Evolutionary conservation across 2,329 filamentous ascomycete genomes (phyloP).

Genomic region (Pseudogymnoascus sp.): DNA sequence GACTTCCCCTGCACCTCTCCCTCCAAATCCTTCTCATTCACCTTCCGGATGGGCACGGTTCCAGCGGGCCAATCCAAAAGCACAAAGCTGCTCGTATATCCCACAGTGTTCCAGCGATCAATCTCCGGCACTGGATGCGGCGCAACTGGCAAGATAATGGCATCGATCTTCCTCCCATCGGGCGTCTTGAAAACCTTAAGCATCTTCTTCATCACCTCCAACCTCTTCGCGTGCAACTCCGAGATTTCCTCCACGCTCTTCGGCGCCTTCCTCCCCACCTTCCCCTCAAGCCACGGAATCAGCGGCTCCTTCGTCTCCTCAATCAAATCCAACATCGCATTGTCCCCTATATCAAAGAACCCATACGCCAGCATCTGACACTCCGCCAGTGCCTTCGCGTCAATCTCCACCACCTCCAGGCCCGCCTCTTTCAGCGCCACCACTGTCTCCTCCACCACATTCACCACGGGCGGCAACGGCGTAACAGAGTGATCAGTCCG

Average conservation of each 20-base stretch:
- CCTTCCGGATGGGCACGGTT: constrained; percentile 42
- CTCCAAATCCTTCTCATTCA: constrained; percentile 40
- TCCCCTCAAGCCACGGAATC: constrained; percentile 48
- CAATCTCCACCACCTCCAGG: constrained; percentile 50
- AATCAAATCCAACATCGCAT: constrained; percentile 47
- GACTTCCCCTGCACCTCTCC: constrained; percentile 37
- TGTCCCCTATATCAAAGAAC: constrained; percentile 47
- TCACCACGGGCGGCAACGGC: constrained; percentile 42
- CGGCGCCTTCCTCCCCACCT: constrained; percentile 39
- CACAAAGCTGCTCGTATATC: constrained; percentile 54
- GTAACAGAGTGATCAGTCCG: constrained; percentile 40
- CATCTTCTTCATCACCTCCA: constrained; percentile 45
- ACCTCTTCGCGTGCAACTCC: constrained; percentile 43
- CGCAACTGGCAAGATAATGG: constrained; percentile 53
- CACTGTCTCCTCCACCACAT: constrained; percentile 38
- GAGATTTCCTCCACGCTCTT: constrained; percentile 40
- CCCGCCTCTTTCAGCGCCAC: constrained; percentile 32
- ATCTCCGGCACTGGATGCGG: constrained; percentile 54
- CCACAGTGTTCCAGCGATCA: constrained; percentile 53
- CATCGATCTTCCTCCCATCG: constrained; percentile 41
- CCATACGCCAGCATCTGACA: constrained; percentile 48
- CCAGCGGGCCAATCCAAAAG: constrained; percentile 55
- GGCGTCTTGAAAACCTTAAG: constrained; percentile 46
- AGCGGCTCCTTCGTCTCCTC: constrained; percentile 47
- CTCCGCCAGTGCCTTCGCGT: constrained; percentile 43